phyloP scores from a whole-genome alignment of 768 basidiomycete genomes.

The Infundibulicybe gibba region DNA sequence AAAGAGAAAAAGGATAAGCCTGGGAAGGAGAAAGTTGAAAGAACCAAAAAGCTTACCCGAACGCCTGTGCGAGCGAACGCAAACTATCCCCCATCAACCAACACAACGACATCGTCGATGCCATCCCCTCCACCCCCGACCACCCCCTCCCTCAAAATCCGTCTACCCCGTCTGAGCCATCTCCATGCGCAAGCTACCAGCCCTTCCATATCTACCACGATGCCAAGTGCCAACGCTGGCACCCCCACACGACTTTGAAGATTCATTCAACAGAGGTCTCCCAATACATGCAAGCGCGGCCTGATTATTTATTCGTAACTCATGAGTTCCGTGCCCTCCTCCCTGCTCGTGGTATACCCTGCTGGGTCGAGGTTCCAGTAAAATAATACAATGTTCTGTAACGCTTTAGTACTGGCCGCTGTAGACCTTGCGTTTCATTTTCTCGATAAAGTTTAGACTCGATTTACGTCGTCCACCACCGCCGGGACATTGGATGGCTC shows the following conservation, averaged over 20 bases:
- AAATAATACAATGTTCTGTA: conserved; percentile 1
- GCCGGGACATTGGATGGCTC: no score
- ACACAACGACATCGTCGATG: conserved; percentile 14
- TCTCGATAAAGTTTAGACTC: background rate
- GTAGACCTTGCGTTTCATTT: background rate
- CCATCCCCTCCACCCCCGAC: conserved; percentile 23
- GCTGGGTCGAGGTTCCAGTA: background rate
- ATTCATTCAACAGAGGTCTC: background rate
- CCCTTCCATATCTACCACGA: conserved; percentile 12
- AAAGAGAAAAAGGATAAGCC: background rate
- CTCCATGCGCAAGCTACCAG: conserved; percentile 14
- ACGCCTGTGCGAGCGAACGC: conserved; percentile 10
- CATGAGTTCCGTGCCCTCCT: background rate
- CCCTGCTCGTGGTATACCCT: conserved; percentile 1
- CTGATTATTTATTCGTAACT: background rate
- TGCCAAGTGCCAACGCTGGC: conserved; percentile 18
- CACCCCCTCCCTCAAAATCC: conserved; percentile 52
- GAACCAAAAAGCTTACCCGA: conserved; percentile 16
- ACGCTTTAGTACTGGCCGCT: conserved; percentile 1
- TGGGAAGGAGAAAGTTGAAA: conserved; percentile 15
- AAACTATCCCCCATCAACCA: conserved; percentile 7
- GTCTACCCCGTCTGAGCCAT: conserved; percentile 45
- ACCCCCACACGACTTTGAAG: conserved; percentile 20
- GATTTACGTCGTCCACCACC: background rate
- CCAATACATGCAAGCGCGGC: background rate